phyloP scores from a whole-genome alignment of 805 yeast species.

The Ascoidea rubescens region DNA sequence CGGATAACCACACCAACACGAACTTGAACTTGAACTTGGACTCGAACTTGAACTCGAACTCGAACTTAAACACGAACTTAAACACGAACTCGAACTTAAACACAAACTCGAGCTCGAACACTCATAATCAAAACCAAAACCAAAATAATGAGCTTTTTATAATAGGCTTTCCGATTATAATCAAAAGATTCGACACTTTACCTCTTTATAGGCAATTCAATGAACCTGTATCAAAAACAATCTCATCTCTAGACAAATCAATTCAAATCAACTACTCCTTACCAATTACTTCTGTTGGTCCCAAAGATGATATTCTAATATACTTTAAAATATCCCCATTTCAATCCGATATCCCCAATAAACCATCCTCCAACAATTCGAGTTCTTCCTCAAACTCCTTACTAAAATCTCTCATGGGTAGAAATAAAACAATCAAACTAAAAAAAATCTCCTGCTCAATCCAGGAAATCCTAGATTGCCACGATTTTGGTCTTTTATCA shows the following conservation, averaged over 20 bases:
- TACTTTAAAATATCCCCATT: conserved; percentile 28
- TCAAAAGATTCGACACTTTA: conserved; percentile 41
- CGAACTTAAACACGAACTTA: conserved; percentile 1
- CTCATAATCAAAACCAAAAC: too few species aligned
- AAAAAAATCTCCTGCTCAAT: conserved; percentile 33
- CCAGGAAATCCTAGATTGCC: conserved; percentile 38
- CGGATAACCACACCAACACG: conserved; percentile 18
- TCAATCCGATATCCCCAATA: conserved; percentile 3
- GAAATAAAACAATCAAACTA: conserved; percentile 20
- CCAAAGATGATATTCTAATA: conserved; percentile 32
- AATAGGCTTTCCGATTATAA: conserved; percentile 33
- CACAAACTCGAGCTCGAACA: conserved; percentile 9
- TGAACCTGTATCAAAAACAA: conserved; percentile 32
- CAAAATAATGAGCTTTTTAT: conserved; percentile 5
- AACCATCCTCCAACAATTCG: conserved; percentile 1
- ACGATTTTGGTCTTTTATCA: conserved; percentile 31
- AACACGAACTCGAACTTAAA: conserved; percentile 12
- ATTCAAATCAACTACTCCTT: conserved; percentile 30
- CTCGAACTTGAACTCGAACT: not conserved
- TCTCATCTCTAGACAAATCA: conserved; percentile 33
- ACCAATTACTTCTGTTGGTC: conserved; percentile 44
- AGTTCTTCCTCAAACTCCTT: conserved; percentile 6
- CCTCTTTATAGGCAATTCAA: conserved; percentile 43
- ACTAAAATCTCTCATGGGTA: conserved; percentile 10
- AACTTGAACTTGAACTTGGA: conserved; percentile 5